Percentiles rank a stretch among this genome's conserved stretches.
phyloP scores from a whole-genome alignment of 75 land plant species.

The Cunninghamia lanceolata region DNA sequence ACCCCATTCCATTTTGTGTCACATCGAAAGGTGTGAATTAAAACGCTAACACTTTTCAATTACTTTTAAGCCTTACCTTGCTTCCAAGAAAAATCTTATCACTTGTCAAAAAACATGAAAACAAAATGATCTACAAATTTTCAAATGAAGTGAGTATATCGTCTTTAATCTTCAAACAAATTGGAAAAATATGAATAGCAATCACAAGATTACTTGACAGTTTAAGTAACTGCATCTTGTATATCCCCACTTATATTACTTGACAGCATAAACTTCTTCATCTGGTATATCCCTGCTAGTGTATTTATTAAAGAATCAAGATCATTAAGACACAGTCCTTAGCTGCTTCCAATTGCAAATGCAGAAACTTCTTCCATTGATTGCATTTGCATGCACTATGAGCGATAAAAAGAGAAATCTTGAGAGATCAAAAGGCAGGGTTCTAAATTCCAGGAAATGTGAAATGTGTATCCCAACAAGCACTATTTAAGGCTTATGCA shows the following conservation, averaged over 20 bases:
- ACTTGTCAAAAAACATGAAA: background rate
- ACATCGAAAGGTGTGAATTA: too few species aligned
- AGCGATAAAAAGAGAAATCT: background rate
- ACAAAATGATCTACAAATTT: background rate
- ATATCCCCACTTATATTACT: background rate
- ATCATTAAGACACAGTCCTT: background rate
- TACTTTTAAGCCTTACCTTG: background rate
- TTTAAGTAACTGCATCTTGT: background rate
- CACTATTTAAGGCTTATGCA: background rate
- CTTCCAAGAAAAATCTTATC: background rate
- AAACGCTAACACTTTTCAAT: background rate
- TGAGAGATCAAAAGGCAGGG: background rate
- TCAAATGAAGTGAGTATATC: background rate
- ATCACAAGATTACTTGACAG: background rate
- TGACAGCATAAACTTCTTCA: background rate
- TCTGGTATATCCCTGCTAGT: background rate
- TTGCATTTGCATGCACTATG: background rate
- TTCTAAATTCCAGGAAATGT: background rate
- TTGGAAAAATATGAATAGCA: background rate
- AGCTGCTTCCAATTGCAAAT: background rate
- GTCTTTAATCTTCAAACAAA: background rate
- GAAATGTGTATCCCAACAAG: background rate
- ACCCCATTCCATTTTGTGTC: too few species aligned
- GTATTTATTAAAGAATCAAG: background rate
- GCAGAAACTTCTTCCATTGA: background rate